These are phyloP conservation scores for Bocquillonia castaneifolia DNA, from an alignment of 441 rosid species.

Conservation along the genomic window DNA sequence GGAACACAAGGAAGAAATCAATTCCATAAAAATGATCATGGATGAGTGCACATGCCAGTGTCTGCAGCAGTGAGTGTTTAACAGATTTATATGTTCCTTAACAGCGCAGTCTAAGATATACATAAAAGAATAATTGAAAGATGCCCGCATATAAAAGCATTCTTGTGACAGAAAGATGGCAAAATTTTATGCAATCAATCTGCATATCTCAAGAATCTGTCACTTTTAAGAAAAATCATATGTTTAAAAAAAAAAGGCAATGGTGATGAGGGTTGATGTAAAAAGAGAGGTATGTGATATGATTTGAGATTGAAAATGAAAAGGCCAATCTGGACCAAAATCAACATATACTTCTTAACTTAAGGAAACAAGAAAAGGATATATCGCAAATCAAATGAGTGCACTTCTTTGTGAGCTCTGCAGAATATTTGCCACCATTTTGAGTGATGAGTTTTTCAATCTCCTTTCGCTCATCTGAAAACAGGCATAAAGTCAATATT, in stretches of 20 bases:
- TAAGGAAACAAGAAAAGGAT: constrained; percentile 50
- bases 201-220: neutral
- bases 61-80: neutral
- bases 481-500: constrained; percentile 29
- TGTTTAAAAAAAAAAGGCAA: neutral
- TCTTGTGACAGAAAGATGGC: neutral
- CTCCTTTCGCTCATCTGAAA: constrained; percentile 77
- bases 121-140: neutral
- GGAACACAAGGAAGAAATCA: neutral
- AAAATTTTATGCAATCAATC: neutral
- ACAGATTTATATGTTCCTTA: neutral
- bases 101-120: neutral
- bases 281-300: neutral
- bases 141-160: neutral
- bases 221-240: neutral
- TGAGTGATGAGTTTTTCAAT: constrained; percentile 54
- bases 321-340: neutral
- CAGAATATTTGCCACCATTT: constrained; percentile 89
- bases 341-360: constrained; percentile 3
- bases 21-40: neutral
- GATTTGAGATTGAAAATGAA: neutral
- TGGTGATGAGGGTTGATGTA: neutral
- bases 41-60: neutral
- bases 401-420: constrained; percentile 77
- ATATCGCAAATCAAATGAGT: constrained; percentile 94